Conservation (phyloP, 345 rosid species). For the Populus euphratica region DNA sequence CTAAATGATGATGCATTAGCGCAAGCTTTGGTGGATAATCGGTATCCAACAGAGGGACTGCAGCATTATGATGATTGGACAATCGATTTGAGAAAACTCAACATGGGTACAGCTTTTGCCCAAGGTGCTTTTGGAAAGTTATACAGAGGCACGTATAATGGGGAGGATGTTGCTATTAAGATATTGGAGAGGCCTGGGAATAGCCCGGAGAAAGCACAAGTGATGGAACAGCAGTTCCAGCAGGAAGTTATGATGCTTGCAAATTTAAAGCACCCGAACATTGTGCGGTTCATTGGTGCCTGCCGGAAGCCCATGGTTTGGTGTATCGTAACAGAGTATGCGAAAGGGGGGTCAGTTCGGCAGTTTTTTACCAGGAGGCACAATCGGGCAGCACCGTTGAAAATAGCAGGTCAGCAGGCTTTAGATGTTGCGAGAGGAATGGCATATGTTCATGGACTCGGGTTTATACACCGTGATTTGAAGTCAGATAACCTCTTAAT, state of each 20-base stretch:
- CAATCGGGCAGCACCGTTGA: conserved; percentile 26
- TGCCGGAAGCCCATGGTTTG: conserved; percentile 32
- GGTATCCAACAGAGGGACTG: conserved; percentile 51
- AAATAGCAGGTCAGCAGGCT: conserved; percentile 32
- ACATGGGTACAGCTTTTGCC: conserved; percentile 70
- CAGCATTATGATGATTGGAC: conserved; percentile 58
- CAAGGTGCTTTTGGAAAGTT: conserved; percentile 72
- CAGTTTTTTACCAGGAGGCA: conserved; percentile 24
- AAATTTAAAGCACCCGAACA: conserved; percentile 27
- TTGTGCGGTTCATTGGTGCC: conserved; percentile 28
- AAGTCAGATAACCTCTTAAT: conserved; percentile 29
- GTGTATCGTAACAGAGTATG: conserved; percentile 31
- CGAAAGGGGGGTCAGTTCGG: conserved; percentile 29
- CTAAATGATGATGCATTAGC: conserved; percentile 57
- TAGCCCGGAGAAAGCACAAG: conserved; percentile 22
- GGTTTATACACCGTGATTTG: conserved; percentile 26
- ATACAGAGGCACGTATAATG: conserved; percentile 36
- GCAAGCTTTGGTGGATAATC: conserved; percentile 57
- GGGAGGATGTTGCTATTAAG: conserved; percentile 32
- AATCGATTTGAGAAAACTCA: conserved; percentile 56
- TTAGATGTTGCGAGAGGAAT: conserved; percentile 31
- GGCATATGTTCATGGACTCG: conserved; percentile 30
- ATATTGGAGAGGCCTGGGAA: conserved; percentile 30
- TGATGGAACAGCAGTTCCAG: conserved; percentile 32
- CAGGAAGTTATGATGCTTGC: conserved; percentile 36